Evolutionary conservation across 306 rosid species (phyloP).

Genomic region (Herpetospermum pedunculosum): DNA sequence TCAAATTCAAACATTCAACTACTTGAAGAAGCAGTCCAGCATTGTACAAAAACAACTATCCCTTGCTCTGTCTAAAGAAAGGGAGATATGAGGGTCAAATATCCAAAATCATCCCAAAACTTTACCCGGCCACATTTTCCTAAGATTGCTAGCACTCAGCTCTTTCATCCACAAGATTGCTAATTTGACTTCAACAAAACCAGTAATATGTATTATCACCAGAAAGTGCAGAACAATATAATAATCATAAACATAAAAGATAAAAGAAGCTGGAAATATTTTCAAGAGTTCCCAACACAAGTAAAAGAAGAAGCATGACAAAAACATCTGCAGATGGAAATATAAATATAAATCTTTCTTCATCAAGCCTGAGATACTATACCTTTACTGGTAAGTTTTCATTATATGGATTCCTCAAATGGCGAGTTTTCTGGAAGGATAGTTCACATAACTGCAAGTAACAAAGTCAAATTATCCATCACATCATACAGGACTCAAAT

Average conservation of each 20-base stretch:
- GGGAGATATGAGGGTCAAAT: neutral
- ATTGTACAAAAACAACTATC: neutral
- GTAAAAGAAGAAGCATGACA: neutral
- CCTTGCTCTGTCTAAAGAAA: neutral
- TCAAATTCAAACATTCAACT: neutral
- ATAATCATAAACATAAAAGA: neutral
- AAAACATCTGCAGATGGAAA: neutral
- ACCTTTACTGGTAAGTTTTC: slow-evolving; percentile 99
- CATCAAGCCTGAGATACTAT: slow-evolving; percentile 15
- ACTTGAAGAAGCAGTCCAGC: neutral
- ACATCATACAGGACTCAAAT: neutral
- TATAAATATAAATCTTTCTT: neutral
- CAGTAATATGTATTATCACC: neutral
- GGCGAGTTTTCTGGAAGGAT: slow-evolving; percentile 96
- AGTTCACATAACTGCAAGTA: slow-evolving; percentile 86
- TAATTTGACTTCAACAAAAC: neutral
- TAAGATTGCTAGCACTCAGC: no score
- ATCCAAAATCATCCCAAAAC: neutral
- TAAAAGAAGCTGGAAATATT: neutral
- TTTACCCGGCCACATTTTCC: neutral
- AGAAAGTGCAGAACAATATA: neutral
- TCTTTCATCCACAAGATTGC: neutral
- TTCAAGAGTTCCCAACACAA: neutral
- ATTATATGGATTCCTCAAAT: slow-evolving; percentile 91
- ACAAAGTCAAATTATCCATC: slow-evolving; percentile 23